phyloP scores from a whole-genome alignment of 768 basidiomycete genomes.

The Suillus subaureus region DNA sequence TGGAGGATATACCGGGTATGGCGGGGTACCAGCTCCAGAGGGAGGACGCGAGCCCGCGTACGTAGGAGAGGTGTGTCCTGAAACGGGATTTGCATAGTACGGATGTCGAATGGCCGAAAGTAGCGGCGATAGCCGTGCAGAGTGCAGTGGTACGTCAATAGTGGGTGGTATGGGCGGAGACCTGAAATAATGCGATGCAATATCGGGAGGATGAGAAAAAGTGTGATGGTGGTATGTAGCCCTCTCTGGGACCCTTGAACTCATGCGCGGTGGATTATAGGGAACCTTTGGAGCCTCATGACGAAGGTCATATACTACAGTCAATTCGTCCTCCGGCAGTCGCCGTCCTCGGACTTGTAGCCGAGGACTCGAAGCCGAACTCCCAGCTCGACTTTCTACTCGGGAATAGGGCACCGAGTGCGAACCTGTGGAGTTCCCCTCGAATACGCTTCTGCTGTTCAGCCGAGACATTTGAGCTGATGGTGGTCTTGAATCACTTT shows the following conservation, averaged over 20 bases:
- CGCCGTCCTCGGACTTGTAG: conserved; percentile 41
- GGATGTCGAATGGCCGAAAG: conserved; percentile 24
- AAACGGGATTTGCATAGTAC: conserved; percentile 22
- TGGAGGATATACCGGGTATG: conserved; percentile 37
- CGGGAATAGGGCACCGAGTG: conserved; percentile 46
- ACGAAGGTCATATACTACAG: conserved; percentile 21
- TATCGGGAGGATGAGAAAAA: conserved; percentile 6
- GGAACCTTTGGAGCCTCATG: neutral
- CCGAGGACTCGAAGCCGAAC: conserved; percentile 53
- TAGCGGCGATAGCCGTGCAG: conserved; percentile 20
- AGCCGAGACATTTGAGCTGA: conserved; percentile 36
- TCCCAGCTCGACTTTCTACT: conserved; percentile 46
- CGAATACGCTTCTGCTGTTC: conserved; percentile 41
- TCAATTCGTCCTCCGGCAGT: conserved; percentile 43
- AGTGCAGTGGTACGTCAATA: conserved; percentile 21
- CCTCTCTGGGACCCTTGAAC: neutral
- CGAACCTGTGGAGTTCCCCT: conserved; percentile 28
- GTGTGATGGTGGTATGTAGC: conserved; percentile 4
- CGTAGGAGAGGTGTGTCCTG: conserved; percentile 29
- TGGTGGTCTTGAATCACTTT: conserved; percentile 30
- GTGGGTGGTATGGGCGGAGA: conserved; percentile 7
- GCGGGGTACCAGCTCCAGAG: conserved; percentile 35
- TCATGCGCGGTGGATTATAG: conserved; percentile 5
- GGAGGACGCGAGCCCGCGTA: conserved; percentile 20
- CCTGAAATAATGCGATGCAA: conserved; percentile 1